These are phyloP conservation scores for Amauroascus verrucosus DNA, from an alignment of 2,329 filamentous ascomycete species.

Conservation along the genomic window DNA sequence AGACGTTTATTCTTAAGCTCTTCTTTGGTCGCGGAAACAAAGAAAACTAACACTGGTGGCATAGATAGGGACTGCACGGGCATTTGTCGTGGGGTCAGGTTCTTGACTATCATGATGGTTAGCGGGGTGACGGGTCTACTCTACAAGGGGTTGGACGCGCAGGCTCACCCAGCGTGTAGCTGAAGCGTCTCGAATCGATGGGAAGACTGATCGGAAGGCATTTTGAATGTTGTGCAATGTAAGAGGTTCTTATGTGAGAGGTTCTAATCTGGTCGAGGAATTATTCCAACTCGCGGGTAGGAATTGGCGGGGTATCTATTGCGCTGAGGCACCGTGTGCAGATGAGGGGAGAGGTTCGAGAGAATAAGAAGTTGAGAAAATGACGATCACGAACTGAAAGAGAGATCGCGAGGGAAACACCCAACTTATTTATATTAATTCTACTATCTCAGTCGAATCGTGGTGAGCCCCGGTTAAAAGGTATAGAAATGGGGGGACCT, in stretches of 20 bases:
- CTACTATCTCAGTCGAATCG: background rate
- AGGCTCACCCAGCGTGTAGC: slow-evolving; percentile 65
- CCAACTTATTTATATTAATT: slow-evolving; percentile 1
- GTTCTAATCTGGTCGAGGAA: background rate
- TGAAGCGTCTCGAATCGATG: slow-evolving; percentile 72
- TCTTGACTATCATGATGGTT: slow-evolving; percentile 50
- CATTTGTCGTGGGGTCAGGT: slow-evolving; percentile 70
- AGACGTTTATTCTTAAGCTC: background rate
- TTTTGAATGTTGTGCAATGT: background rate
- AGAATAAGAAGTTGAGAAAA: background rate
- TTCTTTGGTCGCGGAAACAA: slow-evolving; percentile 3
- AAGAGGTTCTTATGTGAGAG: background rate
- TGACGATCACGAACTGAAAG: background rate
- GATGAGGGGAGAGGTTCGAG: background rate
- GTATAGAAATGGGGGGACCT: background rate
- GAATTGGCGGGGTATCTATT: background rate
- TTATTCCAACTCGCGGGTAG: background rate
- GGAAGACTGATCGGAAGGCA: slow-evolving; percentile 10
- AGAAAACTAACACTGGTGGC: slow-evolving; percentile 57
- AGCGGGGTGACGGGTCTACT: slow-evolving; percentile 8
- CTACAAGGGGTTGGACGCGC: background rate
- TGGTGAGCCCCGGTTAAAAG: background rate
- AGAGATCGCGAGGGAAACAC: background rate
- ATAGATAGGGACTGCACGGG: slow-evolving; percentile 91
- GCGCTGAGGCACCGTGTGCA: background rate